Percentiles rank a stretch among this genome's conserved stretches.
Evolutionary conservation across 805 yeast species (phyloP).

Genomic region (Metschnikowia henanensis): DNA sequence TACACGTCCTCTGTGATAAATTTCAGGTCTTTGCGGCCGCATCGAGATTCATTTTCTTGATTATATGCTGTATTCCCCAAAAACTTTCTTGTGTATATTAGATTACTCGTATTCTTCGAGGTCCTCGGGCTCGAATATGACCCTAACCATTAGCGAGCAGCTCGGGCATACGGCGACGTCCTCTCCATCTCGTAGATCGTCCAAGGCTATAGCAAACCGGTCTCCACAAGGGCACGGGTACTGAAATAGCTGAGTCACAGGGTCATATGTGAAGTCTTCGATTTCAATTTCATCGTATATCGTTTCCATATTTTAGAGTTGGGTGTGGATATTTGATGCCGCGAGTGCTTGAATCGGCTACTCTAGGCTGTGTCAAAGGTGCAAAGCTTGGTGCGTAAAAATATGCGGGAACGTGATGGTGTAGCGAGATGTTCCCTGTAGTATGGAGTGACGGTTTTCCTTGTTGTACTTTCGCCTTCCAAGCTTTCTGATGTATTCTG

Average conservation of each 20-base stretch:
- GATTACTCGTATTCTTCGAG: constrained; percentile 40
- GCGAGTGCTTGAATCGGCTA: background rate
- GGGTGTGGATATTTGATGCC: background rate
- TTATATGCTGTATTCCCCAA: too few species aligned
- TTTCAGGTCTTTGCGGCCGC: too few species aligned
- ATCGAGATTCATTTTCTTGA: too few species aligned
- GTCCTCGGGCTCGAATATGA: constrained; percentile 75
- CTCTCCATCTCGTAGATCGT: constrained; percentile 87
- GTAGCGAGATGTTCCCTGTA: too few species aligned
- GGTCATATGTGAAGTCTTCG: constrained; percentile 93
- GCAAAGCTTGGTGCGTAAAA: too few species aligned
- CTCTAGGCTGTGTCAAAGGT: too few species aligned
- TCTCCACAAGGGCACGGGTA: constrained; percentile 99
- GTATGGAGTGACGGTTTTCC: too few species aligned
- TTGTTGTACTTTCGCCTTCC: too few species aligned
- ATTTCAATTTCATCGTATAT: constrained; percentile 94
- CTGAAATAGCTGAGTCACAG: constrained; percentile 75
- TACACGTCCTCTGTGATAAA: too few species aligned
- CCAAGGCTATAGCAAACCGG: constrained; percentile 79
- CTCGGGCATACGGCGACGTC: constrained; percentile 96
- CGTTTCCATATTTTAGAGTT: constrained; percentile 45
- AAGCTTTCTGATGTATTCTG: too few species aligned
- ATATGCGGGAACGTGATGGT: too few species aligned
- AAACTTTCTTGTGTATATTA: too few species aligned
- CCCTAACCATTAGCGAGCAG: constrained; percentile 90